Conservation (phyloP, 495 filamentous ascomycete genomes). For the Rusavskia elegans region DNA sequence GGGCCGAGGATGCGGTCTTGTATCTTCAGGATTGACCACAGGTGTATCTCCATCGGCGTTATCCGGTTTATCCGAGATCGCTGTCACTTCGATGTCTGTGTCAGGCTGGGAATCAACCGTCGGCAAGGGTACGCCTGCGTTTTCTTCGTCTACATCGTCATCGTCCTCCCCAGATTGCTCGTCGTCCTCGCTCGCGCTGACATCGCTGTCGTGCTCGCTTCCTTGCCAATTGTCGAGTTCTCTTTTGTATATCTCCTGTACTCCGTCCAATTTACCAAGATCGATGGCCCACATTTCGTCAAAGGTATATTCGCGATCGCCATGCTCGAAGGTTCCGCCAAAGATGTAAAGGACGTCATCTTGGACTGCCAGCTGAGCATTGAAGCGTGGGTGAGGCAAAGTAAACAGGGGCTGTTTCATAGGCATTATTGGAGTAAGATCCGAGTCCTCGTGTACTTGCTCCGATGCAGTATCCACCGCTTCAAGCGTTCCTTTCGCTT, state of each 20-base stretch:
- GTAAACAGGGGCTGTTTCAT: slow-evolving; percentile 45
- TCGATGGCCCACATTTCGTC: slow-evolving; percentile 89
- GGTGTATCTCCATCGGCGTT: slow-evolving; percentile 41
- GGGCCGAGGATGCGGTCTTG: slow-evolving; percentile 45
- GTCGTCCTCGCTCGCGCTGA: slow-evolving; percentile 51
- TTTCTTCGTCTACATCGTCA: slow-evolving; percentile 35
- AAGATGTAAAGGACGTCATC: slow-evolving; percentile 86
- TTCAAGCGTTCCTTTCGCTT: slow-evolving; percentile 46
- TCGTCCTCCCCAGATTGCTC: slow-evolving; percentile 54
- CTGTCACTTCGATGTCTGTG: slow-evolving; percentile 5
- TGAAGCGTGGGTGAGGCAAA: slow-evolving; percentile 78
- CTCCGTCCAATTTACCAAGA: slow-evolving; percentile 79
- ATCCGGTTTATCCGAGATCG: slow-evolving; percentile 23
- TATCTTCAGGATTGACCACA: slow-evolving; percentile 25
- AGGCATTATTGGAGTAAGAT: slow-evolving; percentile 38
- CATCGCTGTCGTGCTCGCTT: slow-evolving; percentile 48
- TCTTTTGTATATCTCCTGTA: slow-evolving; percentile 70
- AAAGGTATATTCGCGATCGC: slow-evolving; percentile 84
- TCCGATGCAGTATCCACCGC: slow-evolving; percentile 42
- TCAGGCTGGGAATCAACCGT: slow-evolving; percentile 16
- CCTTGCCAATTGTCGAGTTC: slow-evolving; percentile 80
- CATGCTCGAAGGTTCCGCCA: slow-evolving; percentile 88
- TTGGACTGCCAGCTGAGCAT: slow-evolving; percentile 76
- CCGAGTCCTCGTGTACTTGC: slow-evolving; percentile 20
- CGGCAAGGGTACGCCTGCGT: slow-evolving; percentile 3